phyloP scores from a whole-genome alignment of 148 eudicot species.

The Cornus controversa region DNA sequence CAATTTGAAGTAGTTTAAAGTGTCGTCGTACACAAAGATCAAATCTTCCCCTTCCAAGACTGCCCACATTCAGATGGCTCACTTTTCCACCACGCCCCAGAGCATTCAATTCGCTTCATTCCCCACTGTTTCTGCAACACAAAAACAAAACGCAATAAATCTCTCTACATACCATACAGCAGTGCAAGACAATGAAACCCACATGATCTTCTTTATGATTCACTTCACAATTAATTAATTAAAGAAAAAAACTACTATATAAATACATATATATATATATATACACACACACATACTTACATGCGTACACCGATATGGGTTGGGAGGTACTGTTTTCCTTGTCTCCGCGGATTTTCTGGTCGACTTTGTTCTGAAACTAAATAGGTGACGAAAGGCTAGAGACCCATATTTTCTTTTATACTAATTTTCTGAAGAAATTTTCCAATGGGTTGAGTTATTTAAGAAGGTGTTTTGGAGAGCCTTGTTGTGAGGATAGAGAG shows the following conservation, averaged over 20 bases:
- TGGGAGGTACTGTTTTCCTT: constrained; percentile 13
- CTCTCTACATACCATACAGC: not conserved
- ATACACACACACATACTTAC: not conserved
- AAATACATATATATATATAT: not conserved
- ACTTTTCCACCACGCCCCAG: constrained; percentile 24
- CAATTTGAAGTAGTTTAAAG: not conserved
- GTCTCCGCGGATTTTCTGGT: constrained; percentile 23
- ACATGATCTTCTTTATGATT: not conserved
- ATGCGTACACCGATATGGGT: constrained; percentile 24
- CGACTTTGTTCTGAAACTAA: constrained; percentile 15
- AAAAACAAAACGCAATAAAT: constrained; percentile 15
- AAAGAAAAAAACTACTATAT: not conserved
- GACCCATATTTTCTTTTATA: not conserved
- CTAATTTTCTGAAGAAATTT: not conserved
- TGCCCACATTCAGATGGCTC: constrained; percentile 26
- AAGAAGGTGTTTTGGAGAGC: not conserved
- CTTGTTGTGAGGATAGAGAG: not conserved
- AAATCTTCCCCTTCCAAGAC: constrained; percentile 13
- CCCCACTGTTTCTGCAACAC: not conserved
- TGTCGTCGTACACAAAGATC: constrained; percentile 18
- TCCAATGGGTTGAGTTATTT: constrained; percentile 24
- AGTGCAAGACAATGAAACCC: not conserved
- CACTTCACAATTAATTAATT: too few species aligned
- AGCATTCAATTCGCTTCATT: constrained; percentile 31
- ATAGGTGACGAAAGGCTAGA: constrained; percentile 12